Base-by-base conservation (phyloP, 2,329 filamentous ascomycete genomes). In the Apiospora hydei region DNA sequence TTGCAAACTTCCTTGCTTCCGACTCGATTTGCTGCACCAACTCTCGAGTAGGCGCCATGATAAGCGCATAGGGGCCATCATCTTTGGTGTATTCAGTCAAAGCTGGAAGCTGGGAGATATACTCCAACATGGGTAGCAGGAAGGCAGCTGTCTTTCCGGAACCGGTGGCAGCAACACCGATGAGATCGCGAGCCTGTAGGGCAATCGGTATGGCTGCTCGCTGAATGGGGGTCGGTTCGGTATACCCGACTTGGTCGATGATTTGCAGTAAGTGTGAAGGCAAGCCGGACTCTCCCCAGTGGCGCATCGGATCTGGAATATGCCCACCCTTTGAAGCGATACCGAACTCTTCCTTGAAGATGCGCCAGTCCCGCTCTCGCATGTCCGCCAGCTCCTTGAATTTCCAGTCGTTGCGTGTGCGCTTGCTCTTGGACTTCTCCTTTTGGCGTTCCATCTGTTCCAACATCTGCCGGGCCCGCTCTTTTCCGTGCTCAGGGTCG, bases 321-420 rank as follows among this genome's bases (percentile, higher is more conserved):
- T 89, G 88, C 61, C 96, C 96, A 72, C 96, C 96, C 82, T 98
- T 98, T 11, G 95, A 98, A 53, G 92, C 88, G 80, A 99, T 99
- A 77, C 96, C 97, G 85, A 98, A 98, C 83, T 99, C 95, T 82
- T 98, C 96, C 84, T 98, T 99, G 90, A 99, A 98, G 77, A 99
- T 98, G 80, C 96, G 94, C 96, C 96, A 99, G 83, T 99, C 96
- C 81, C 96, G 89, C 84, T 98, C 95, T 74, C 94, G 93, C 96
- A 99, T 99, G 78, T 98, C 94, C 18, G 93, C 91, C 74, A 98
- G 85, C 74, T 88, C 89, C 90, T 99, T 99, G 80, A 98, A 94
- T 71, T 93, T 95, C 96, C 96, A 99, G 83, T 98, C 95, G 82
- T 95, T 95, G 77, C 97, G 95, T 71, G 97, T 87, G 46, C 92